Conservation (phyloP, 2,329 filamentous ascomycete genomes). For the Microsporum audouinii region DNA sequence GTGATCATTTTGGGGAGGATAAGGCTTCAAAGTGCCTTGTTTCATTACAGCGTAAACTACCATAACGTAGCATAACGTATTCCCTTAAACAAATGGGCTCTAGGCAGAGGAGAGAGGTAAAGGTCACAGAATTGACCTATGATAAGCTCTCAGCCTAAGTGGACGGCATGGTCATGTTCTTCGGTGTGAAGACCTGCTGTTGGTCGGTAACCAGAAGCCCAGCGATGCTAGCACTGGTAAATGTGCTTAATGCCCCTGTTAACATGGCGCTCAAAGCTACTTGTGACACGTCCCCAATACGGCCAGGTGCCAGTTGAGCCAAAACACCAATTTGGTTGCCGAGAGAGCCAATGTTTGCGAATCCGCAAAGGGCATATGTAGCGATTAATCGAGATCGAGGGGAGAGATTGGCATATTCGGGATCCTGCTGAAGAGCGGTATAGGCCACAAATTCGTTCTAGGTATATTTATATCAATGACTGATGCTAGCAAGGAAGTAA, state of each 20-base stretch:
- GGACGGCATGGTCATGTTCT: background rate
- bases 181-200: conserved; percentile 8
- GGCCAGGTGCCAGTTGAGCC: conserved; percentile 63
- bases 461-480: conserved; percentile 6
- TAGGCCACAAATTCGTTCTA: conserved; percentile 73
- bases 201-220: conserved; percentile 58
- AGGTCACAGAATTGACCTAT: background rate
- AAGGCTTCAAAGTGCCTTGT: background rate
- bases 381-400: conserved; percentile 67
- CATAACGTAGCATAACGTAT: background rate
- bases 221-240: conserved; percentile 67
- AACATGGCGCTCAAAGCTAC: conserved; percentile 67
- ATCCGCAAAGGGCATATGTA: conserved; percentile 71
- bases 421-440: conserved; percentile 41
- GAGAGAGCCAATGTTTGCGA: conserved; percentile 77
- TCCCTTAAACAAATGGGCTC: background rate
- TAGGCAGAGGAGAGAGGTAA: background rate
- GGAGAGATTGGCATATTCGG: conserved; percentile 48
- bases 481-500: conserved; percentile 7
- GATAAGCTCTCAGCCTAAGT: no score
- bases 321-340: conserved; percentile 85
- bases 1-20: background rate
- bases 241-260: conserved; percentile 65
- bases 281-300: conserved; percentile 61
- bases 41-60: background rate